A percentile compares a stretch with the other conserved stretches of the same genome.
Conservation (phyloP, 2,329 filamentous ascomycete species). For the Exophiala dermatitidis region DNA sequence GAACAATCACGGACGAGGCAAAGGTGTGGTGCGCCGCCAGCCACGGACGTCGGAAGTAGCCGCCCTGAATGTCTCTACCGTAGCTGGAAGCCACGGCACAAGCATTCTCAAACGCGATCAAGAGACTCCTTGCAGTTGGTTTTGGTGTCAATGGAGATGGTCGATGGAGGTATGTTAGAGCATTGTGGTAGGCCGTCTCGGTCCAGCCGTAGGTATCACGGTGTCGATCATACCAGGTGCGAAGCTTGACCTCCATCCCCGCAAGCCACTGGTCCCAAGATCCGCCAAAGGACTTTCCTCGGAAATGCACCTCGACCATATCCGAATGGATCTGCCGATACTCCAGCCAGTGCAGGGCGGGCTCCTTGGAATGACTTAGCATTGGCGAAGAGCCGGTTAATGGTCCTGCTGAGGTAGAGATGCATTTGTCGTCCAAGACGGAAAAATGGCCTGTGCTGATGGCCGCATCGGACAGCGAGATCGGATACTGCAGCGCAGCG, state of each 20-base stretch:
- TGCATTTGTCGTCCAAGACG: neutral
- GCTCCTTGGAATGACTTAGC: neutral
- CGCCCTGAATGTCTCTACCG: conserved; percentile 7
- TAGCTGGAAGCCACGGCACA: conserved; percentile 1
- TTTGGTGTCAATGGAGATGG: conserved; percentile 11
- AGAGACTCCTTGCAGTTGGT: conserved; percentile 5
- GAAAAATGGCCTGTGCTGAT: conserved; percentile 6
- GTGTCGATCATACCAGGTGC: conserved; percentile 3
- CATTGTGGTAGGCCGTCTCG: neutral
- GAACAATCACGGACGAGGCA: conserved; percentile 14
- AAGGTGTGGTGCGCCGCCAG: conserved; percentile 16
- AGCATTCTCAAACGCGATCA: conserved; percentile 13
- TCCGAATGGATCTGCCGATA: conserved; percentile 10
- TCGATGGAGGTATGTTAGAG: conserved; percentile 9
- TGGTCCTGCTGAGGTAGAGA: neutral
- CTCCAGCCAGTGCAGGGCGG: conserved; percentile 10
- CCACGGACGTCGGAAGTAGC: conserved; percentile 14
- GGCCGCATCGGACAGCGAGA: conserved; percentile 14
- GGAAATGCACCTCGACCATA: conserved; percentile 17
- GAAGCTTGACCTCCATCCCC: conserved; percentile 7
- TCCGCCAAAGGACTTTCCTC: conserved; percentile 4
- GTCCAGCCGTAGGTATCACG: neutral
- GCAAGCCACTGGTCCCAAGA: conserved; percentile 14
- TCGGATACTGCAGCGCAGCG: conserved; percentile 12
- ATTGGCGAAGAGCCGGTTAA: neutral